Evolutionary conservation across 2,329 filamentous ascomycete genomes (phyloP), one percentile per base, ranked within the genome.

Genomic region (Diaporthe sp.): DNA sequence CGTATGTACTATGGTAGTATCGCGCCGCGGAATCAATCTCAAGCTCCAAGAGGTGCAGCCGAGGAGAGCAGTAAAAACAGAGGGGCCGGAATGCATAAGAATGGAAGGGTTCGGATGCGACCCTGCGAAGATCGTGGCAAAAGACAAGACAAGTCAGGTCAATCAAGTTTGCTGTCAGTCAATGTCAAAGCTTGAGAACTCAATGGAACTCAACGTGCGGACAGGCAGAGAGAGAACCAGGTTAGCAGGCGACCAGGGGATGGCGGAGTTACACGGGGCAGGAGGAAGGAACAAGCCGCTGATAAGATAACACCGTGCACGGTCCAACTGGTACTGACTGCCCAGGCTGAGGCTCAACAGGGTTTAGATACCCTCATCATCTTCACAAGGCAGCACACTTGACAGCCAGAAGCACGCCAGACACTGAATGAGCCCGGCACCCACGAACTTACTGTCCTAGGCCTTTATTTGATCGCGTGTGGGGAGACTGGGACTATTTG

Each of bases 71-170:
- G 61, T 31, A 31, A 31, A 12, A 31, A 53, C 44, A 51, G 22
- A 25, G 49, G 7, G 62, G 31, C 19, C n/a, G 34, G 44, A 39
- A 51, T 49, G 62, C 62, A 68, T 51, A 68, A 68, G 6, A 51
- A 53, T n/a, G 44, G 58, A 53, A 39, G 62, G 46, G 31, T 46
- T 39, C 46, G 31, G 31, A 51, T 68, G 44, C 28, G 62, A 51
- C 62, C 28, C 28, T 51, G 44, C 62, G 13, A 37, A 34, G 44
- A 67, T n/a, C 28, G 62, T 67, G 62, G 62, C 62, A 67, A 68
- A 49, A 62, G 61, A 65, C 61, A 46, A 68, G 46, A 68, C 62
- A 53, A 65, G 39, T 44, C 60, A 62, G 25, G 39, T 31, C 44
- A 65, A 19, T 22, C 44, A 51, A 37, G 28, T 37, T 51, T 19